These are phyloP conservation scores for Globomyces sp. DNA, from an alignment of 371 early-diverging fungal species.

Conservation along the genomic window DNA sequence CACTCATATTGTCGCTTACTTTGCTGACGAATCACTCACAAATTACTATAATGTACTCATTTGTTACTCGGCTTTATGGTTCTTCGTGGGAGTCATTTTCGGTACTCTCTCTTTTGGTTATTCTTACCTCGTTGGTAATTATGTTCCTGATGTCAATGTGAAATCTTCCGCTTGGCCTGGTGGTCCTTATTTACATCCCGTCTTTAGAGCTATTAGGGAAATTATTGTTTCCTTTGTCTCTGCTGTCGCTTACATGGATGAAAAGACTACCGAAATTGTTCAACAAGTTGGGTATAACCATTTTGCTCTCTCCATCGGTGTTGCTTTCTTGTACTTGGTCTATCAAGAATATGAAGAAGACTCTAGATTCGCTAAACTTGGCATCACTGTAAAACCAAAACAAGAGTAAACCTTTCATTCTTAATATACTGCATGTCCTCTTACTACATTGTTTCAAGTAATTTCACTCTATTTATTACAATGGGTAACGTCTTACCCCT, in stretches of 20 bases:
- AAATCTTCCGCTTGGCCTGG: background rate
- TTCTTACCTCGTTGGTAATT: background rate
- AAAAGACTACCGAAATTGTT: background rate
- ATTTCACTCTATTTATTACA: too few relatives aligned
- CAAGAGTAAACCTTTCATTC: too few relatives aligned
- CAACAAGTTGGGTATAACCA: background rate
- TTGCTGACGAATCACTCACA: too few relatives aligned
- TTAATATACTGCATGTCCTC: too few relatives aligned
- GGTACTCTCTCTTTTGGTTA: background rate
- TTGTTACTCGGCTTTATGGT: too few relatives aligned
- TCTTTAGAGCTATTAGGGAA: background rate
- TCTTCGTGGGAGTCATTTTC: background rate
- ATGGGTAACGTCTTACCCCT: too few relatives aligned
- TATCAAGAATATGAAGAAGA: background rate
- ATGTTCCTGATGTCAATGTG: background rate
- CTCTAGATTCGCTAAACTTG: background rate
- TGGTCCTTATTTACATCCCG: conserved; percentile 4
- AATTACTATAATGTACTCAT: too few relatives aligned
- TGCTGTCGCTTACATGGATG: background rate
- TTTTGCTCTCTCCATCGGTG: background rate
- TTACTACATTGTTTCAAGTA: too few relatives aligned
- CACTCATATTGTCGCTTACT: too few relatives aligned
- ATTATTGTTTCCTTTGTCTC: background rate
- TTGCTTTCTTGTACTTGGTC: background rate
- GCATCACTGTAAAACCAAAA: too few relatives aligned